Evolutionary conservation across 2,329 filamentous ascomycete species (phyloP).

Genomic region (Teratosphaeria gauchensis): DNA sequence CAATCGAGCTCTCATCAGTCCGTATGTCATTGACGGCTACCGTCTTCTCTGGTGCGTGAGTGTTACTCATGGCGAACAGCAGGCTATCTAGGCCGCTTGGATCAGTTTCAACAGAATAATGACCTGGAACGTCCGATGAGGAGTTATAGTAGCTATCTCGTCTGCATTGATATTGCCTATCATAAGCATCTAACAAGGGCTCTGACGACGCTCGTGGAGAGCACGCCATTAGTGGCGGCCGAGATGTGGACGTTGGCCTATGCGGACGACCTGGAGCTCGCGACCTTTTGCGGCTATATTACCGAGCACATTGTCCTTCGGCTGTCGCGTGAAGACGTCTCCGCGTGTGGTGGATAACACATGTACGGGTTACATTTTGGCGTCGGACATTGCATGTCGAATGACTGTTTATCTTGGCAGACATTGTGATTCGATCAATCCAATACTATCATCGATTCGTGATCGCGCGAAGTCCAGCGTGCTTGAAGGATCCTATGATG

Average conservation of each 20-base stretch:
- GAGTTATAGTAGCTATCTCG: background rate
- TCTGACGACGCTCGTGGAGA: background rate
- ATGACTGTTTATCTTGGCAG: no score
- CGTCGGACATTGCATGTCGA: no score
- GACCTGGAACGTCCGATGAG: background rate
- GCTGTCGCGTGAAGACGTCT: background rate
- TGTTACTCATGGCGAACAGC: background rate
- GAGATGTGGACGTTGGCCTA: background rate
- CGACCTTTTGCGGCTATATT: background rate
- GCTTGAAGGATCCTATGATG: background rate
- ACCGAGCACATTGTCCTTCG: background rate
- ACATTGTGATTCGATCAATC: background rate
- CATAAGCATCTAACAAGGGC: background rate
- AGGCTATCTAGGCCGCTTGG: background rate
- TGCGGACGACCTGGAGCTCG: background rate
- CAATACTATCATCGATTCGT: background rate
- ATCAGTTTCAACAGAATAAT: background rate
- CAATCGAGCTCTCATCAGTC: background rate
- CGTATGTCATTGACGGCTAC: background rate
- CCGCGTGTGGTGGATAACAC: background rate
- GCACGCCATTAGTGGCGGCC: background rate
- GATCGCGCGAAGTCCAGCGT: background rate
- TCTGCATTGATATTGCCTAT: background rate
- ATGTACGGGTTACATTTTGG: no score
- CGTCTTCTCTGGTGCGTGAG: background rate